phyloP scores from a whole-genome alignment of 2,329 filamentous ascomycete genomes.

The Ophiocordyceps camponoti-rufipedis region DNA sequence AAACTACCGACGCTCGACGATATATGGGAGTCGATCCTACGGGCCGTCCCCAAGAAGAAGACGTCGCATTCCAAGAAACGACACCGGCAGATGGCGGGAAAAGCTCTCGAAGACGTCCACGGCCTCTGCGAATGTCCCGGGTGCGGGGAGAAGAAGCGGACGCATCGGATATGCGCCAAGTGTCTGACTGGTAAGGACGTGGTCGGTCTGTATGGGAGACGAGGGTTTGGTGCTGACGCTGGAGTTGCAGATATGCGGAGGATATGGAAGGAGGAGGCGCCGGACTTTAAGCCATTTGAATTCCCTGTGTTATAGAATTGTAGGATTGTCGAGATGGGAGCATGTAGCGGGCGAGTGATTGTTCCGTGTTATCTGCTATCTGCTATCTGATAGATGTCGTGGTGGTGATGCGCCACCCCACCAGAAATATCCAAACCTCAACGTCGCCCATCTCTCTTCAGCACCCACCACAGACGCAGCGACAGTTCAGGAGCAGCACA shows the following conservation, averaged over 20 bases:
- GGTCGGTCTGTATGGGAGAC: background rate
- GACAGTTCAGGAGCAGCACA: too few species aligned
- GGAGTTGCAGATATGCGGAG: constrained; percentile 22
- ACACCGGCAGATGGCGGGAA: constrained; percentile 85
- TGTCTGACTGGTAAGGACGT: constrained; percentile 57
- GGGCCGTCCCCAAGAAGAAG: constrained; percentile 96
- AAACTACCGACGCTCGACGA: constrained; percentile 44
- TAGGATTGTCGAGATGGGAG: background rate
- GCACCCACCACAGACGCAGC: background rate
- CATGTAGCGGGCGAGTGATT: background rate
- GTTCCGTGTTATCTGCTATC: background rate
- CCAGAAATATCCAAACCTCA: background rate
- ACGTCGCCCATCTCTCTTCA: background rate
- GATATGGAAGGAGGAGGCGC: constrained; percentile 23
- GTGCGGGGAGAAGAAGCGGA: constrained; percentile 74
- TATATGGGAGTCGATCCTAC: constrained; percentile 84
- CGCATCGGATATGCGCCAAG: constrained; percentile 73
- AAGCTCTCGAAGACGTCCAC: constrained; percentile 81
- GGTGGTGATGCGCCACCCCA: background rate
- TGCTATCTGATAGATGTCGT: background rate
- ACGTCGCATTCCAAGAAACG: constrained; percentile 92
- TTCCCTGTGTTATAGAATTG: background rate
- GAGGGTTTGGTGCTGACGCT: background rate
- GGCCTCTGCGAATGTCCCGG: constrained; percentile 74
- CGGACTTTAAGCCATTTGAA: constrained; percentile 15